These are phyloP conservation scores for Macrolepiota albuminosa DNA, from an alignment of 768 basidiomycete species.

Conservation along the genomic window DNA sequence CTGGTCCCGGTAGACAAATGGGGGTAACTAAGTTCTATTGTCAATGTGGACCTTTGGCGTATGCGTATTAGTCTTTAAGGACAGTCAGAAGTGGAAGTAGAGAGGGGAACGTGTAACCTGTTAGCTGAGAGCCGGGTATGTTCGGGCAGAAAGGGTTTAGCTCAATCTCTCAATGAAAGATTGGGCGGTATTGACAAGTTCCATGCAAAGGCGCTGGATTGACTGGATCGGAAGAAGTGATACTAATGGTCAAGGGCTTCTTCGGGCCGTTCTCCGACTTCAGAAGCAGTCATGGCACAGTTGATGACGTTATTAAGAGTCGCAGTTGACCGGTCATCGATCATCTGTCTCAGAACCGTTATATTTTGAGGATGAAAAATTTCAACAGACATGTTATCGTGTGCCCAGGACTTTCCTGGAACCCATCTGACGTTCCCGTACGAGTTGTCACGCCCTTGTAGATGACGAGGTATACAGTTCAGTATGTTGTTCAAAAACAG, in stretches of 20 bases:
- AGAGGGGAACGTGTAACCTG: conserved; percentile 54
- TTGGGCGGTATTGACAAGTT: conserved; percentile 22
- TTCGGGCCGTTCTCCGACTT: conserved; percentile 14
- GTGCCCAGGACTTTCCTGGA: conserved; percentile 58
- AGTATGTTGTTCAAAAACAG: conserved; percentile 56
- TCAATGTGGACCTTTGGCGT: conserved; percentile 48
- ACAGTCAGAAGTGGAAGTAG: conserved; percentile 52
- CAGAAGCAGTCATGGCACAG: conserved; percentile 26
- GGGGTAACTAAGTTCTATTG: conserved; percentile 78
- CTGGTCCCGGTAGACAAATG: conserved; percentile 60
- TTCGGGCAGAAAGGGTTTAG: conserved; percentile 87
- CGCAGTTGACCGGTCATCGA: too few species aligned
- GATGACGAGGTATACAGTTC: conserved; percentile 60
- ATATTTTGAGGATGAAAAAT: background rate
- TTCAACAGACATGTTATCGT: conserved; percentile 37
- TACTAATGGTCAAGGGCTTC: conserved; percentile 73
- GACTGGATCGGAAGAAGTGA: conserved; percentile 55
- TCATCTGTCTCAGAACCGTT: background rate
- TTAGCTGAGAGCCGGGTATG: conserved; percentile 55
- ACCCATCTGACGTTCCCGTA: conserved; percentile 69
- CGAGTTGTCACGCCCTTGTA: conserved; percentile 80
- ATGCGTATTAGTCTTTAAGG: conserved; percentile 37
- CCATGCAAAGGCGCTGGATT: conserved; percentile 57
- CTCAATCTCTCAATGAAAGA: conserved; percentile 60
- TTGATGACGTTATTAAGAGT: too few species aligned